These are phyloP conservation scores for Deakozyma indianensis DNA, from an alignment of 805 yeast genomes.

Conservation along the genomic window DNA sequence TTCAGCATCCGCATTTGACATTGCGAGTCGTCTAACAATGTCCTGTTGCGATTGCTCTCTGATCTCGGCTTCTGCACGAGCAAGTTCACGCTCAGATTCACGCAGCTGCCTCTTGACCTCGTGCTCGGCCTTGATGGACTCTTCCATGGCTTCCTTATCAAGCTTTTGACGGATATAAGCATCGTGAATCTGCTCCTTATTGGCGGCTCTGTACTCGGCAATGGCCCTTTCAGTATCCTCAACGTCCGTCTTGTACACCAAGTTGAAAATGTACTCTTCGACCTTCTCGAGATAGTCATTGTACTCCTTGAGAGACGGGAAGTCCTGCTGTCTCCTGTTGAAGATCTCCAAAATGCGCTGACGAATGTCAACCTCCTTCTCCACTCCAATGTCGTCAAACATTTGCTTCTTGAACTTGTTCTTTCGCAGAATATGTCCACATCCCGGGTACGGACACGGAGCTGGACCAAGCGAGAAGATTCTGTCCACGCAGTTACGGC, in stretches of 20 bases:
- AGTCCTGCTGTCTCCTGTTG: conserved; percentile 69
- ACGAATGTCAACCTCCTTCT: conserved; percentile 83
- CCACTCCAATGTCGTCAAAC: conserved; percentile 82
- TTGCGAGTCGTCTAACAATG: conserved; percentile 36
- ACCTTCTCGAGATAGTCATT: conserved; percentile 73
- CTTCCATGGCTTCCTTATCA: conserved; percentile 24
- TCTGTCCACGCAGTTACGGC: conserved; percentile 91
- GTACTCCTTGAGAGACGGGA: conserved; percentile 41
- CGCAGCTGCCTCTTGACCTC: not conserved
- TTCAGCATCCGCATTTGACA: conserved; percentile 29
- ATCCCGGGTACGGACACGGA: conserved; percentile 86
- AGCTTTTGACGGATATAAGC: conserved; percentile 30
- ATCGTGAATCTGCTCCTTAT: conserved; percentile 48
- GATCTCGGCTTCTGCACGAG: conserved; percentile 13
- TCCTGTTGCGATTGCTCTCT: conserved; percentile 36
- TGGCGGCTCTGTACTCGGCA: conserved; percentile 50
- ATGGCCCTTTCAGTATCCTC: conserved; percentile 38
- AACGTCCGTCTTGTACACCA: conserved; percentile 55
- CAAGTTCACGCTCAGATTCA: not conserved
- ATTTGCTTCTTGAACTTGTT: conserved; percentile 84
- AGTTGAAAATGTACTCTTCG: conserved; percentile 66
- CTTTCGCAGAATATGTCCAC: conserved; percentile 76
- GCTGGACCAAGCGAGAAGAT: conserved; percentile 92
- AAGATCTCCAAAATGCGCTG: conserved; percentile 61
- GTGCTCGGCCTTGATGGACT: not conserved